These are phyloP conservation scores for Xanthoconium separans DNA, from an alignment of 1,284 basidiomycete genomes.

Conservation along the genomic window DNA sequence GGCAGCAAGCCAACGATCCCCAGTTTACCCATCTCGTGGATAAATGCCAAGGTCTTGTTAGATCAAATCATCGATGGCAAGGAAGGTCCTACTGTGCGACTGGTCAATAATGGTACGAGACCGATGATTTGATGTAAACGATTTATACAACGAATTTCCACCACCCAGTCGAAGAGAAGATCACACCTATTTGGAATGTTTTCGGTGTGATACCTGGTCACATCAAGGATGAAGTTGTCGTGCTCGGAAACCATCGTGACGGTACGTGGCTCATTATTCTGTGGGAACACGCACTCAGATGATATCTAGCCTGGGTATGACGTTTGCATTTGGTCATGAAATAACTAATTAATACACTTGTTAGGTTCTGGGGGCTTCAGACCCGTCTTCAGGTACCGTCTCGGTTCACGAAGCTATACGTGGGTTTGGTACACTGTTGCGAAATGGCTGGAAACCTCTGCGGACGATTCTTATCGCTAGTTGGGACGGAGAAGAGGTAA, in stretches of 20 bases:
- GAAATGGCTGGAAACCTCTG: constrained; percentile 77
- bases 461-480: constrained; percentile 76
- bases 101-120: constrained; percentile 48
- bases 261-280: constrained; percentile 37
- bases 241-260: constrained; percentile 78
- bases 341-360: not conserved
- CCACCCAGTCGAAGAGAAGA: constrained; percentile 42
- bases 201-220: constrained; percentile 77
- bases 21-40: constrained; percentile 59
- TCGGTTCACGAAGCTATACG: constrained; percentile 71
- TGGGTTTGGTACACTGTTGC: constrained; percentile 65
- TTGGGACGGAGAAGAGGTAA: constrained; percentile 79
- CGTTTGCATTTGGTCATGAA: constrained; percentile 1
- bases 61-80: constrained; percentile 37
- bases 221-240: constrained; percentile 71
- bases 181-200: constrained; percentile 61
- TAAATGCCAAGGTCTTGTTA: constrained; percentile 49
- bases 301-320: constrained; percentile 29
- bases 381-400: constrained; percentile 81
- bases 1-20: constrained; percentile 68
- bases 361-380: constrained; percentile 64
- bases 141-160: not conserved
- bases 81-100: constrained; percentile 39
- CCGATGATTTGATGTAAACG: not conserved
- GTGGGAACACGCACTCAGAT: constrained; percentile 4